Evolutionary conservation across 2,329 filamentous ascomycete species (phyloP).

Genomic region (Incumbomyces lentus): DNA sequence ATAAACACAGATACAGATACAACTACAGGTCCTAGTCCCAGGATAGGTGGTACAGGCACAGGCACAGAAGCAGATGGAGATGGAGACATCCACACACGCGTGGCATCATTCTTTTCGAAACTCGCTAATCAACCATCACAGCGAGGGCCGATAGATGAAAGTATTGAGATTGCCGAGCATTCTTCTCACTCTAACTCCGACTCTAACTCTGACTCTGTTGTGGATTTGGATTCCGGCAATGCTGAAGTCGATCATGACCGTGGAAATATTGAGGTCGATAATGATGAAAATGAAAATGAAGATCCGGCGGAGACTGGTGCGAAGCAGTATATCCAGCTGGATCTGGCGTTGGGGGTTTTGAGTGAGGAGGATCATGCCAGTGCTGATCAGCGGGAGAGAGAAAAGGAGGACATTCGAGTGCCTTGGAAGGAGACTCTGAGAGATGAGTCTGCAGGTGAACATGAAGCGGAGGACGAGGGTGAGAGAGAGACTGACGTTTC

Average conservation of each 20-base stretch:
- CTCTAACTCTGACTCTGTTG: too few species aligned
- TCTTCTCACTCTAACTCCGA: neutral
- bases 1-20: too few species aligned
- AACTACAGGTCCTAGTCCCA: too few species aligned
- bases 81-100: neutral
- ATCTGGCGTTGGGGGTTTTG: conserved; percentile 36
- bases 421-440: neutral
- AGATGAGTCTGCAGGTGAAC: neutral
- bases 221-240: neutral
- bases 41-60: neutral
- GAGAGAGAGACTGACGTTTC: too few species aligned
- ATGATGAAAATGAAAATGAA: conserved; percentile 12
- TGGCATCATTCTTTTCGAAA: neutral
- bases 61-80: too few species aligned
- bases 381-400: neutral
- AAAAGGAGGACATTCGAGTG: conserved; percentile 4
- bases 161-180: neutral
- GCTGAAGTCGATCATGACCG: conserved; percentile 12
- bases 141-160: neutral
- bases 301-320: too few species aligned
- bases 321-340: conserved; percentile 35
- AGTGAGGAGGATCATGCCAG: conserved; percentile 33
- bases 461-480: conserved; percentile 5
- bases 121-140: neutral
- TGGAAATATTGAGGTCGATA: too few species aligned